These are phyloP conservation scores for Malania oleifera DNA, from an alignment of 164 flowering plant species.

Conservation along the genomic window DNA sequence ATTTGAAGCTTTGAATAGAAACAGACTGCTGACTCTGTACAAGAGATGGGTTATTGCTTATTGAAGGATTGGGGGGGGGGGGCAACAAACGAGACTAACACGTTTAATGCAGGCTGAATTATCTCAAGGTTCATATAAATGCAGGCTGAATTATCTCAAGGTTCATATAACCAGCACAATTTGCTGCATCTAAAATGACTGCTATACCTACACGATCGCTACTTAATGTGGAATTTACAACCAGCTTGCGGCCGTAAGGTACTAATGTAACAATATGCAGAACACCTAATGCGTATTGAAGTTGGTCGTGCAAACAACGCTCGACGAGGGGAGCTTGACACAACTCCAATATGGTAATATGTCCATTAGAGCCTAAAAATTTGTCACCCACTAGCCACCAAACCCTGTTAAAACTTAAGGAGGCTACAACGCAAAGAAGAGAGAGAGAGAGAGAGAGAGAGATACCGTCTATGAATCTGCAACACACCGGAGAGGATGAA, in stretches of 20 bases:
- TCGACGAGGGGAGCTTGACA: constrained; percentile 98
- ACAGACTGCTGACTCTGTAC: constrained; percentile 57
- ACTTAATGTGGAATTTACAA: constrained; percentile 78
- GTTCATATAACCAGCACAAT: constrained; percentile 57
- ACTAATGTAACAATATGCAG: constrained; percentile 85
- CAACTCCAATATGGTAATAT: constrained; percentile 79
- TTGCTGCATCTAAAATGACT: constrained; percentile 88
- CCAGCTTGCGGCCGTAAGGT: constrained; percentile 70
- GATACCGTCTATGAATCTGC: too few relatives aligned
- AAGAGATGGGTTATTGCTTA: constrained; percentile 65
- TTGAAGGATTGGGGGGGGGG: too few relatives aligned
- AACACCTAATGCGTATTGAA: constrained; percentile 97
- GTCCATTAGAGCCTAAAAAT: constrained; percentile 73
- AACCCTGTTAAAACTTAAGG: constrained; percentile 78
- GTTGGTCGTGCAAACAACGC: constrained; percentile 91
- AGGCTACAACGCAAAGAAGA: too few relatives aligned
- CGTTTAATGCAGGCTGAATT: constrained; percentile 80
- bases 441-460: too few relatives aligned
- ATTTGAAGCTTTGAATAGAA: constrained; percentile 42
- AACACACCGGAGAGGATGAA: constrained; percentile 93
- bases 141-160: constrained; percentile 73
- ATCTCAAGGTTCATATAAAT: too few relatives aligned
- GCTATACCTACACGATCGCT: constrained; percentile 92
- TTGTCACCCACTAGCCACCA: constrained; percentile 84
- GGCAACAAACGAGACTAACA: constrained; percentile 94